Evolutionary conservation across 163 green algal genomes (phyloP).

Genomic region (Prototheca wickerhamii): DNA sequence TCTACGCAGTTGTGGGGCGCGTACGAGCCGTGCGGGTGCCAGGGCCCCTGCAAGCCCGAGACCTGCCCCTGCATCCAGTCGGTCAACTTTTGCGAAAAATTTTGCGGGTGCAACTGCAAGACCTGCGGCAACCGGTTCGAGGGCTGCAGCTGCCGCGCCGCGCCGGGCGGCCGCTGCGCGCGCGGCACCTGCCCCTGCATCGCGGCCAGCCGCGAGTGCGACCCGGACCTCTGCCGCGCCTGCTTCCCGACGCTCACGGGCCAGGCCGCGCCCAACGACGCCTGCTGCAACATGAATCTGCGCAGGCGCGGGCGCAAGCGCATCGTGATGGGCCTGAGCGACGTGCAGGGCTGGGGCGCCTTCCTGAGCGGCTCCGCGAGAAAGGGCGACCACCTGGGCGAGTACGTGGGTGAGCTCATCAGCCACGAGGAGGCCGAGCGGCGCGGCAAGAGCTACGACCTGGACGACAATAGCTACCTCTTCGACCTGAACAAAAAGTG

Average conservation of each 20-base stretch:
- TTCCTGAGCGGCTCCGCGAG: constrained; percentile 53
- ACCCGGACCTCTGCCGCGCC: constrained; percentile 71
- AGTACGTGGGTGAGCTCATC: constrained; percentile 92
- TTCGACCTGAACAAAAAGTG: constrained; percentile 77
- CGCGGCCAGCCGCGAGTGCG: constrained; percentile 69
- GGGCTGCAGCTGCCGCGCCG: constrained; percentile 67
- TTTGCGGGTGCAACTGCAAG: constrained; percentile 54
- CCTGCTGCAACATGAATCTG: constrained; percentile 72
- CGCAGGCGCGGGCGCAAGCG: constrained; percentile 52
- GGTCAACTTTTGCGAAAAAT: constrained; percentile 83
- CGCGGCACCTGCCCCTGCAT: constrained; percentile 39
- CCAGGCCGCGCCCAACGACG: constrained; percentile 3
- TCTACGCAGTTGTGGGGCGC: constrained; percentile 23
- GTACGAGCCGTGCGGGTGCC: constrained; percentile 58
- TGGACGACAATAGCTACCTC: constrained; percentile 69
- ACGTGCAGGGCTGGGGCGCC: constrained; percentile 71
- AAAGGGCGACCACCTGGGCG: constrained; percentile 75
- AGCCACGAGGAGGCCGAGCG: constrained; percentile 74
- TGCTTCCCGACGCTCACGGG: constrained; percentile 12
- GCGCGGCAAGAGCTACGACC: constrained; percentile 79
- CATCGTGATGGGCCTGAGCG: constrained; percentile 61
- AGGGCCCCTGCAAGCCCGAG: constrained; percentile 36
- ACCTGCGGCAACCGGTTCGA: constrained; percentile 45
- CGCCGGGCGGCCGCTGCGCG: constrained; percentile 35
- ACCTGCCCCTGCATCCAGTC: constrained; percentile 58